Base-by-base conservation (phyloP, 139 green algal genomes). In the Dunaliella sp. region DNA sequence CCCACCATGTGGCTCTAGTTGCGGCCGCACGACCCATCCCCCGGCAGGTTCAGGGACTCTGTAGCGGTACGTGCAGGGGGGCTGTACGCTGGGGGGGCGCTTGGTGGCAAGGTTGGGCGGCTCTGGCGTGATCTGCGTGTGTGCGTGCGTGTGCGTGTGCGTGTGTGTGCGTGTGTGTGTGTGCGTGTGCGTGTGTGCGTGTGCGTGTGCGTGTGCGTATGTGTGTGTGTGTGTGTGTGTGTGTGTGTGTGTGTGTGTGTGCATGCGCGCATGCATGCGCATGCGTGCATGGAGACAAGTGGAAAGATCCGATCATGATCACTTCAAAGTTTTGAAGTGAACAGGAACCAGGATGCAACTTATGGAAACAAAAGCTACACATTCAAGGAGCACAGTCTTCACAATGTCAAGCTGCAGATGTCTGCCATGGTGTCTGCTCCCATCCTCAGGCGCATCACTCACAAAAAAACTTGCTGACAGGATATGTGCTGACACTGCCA, bases 1-100 rank as follows among this genome's bases (percentile, higher is more conserved):
- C 85, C 3, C 73, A 88, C 86, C 86, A 80, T 93, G 90, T 1
- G 84, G 32, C 82, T 93, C 90, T 1, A 93, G 77, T 57, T 90
- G 86, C 26, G 90, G 90, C 26, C 90, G 88, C 58, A 92, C 90
- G 35, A 91, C 77, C 90, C 90, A 93, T 35, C 90, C 90, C n/a
- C 83, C 86, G 0, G 76, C 38, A 2, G 89, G 86, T 86, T 92
- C 89, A 25, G 86, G 76, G 28, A 88, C 84, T n/a, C 88, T 84
- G 36, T 88, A 90, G 32, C 80, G 83, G 75, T 82, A 85, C 3
- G 30, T 85, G 48, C 32, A 76, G 16, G 38, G 77, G 16, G 77
- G 77, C 73, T 75, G 88, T 65, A 83, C 37, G 3, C 74, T 87
- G 28, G 89, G 89, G 0, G 86, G 87, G 36, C 83, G 74, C 33